phyloP scores from a whole-genome alignment of 2,329 filamentous ascomycete genomes.

The Colletotrichum noveboracense region DNA sequence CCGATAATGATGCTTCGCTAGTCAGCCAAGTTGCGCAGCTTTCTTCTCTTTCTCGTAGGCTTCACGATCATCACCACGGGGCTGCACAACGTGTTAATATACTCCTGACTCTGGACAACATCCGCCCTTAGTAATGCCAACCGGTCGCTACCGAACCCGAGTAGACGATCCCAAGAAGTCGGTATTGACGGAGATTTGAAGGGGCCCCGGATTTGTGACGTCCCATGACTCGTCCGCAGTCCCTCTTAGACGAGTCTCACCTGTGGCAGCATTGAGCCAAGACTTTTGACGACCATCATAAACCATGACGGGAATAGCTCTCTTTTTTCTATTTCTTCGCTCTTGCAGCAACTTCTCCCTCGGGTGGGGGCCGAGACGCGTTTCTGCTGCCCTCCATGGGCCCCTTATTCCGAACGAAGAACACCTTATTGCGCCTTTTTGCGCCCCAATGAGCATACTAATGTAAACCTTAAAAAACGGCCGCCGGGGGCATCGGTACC shows the following conservation, averaged over 20 bases:
- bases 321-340: neutral
- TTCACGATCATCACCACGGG: neutral
- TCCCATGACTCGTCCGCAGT: neutral
- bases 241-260: neutral
- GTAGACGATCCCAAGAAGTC: neutral
- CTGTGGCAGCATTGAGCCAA: constrained; percentile 1
- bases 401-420: neutral
- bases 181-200: constrained; percentile 1
- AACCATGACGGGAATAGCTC: neutral
- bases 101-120: neutral
- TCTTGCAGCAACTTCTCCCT: neutral
- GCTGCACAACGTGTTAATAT: constrained; percentile 8
- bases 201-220: neutral
- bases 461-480: constrained; percentile 12
- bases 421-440: neutral
- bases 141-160: neutral
- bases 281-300: neutral
- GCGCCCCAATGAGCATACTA: neutral
- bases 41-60: neutral
- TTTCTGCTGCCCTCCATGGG: neutral
- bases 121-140: neutral
- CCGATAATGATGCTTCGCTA: neutral
- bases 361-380: neutral
- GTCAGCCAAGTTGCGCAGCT: neutral
- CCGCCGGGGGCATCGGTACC: constrained; percentile 4